phyloP scores from a whole-genome alignment of 140 eudicot species.

The Oenanthe javanica region DNA sequence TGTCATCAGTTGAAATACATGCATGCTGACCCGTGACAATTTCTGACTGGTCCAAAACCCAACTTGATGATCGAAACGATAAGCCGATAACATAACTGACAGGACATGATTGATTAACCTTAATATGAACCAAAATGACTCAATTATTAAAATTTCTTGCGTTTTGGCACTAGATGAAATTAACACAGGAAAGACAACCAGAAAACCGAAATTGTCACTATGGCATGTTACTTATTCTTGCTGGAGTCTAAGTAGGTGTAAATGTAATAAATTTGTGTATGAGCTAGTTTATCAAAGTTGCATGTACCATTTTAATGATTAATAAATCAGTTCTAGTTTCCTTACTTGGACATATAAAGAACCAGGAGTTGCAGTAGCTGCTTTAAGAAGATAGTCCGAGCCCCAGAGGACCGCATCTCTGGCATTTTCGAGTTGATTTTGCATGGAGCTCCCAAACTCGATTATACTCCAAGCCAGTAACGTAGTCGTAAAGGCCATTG shows the following conservation, averaged over 20 bases:
- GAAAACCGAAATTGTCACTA: not conserved
- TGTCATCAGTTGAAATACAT: too few species aligned
- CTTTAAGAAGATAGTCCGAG: constrained; percentile 80
- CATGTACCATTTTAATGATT: not conserved
- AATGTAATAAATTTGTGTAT: too few species aligned
- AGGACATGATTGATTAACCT: too few species aligned
- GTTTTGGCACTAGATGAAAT: too few species aligned
- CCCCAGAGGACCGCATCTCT: constrained; percentile 79
- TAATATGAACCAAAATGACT: too few species aligned
- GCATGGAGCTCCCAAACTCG: constrained; percentile 67
- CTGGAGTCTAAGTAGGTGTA: too few species aligned
- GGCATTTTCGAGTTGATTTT: constrained; percentile 49
- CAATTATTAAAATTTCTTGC: not conserved
- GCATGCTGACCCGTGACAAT: too few species aligned
- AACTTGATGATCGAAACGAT: too few species aligned
- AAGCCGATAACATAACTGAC: too few species aligned
- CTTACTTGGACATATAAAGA: constrained; percentile 76
- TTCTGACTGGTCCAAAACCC: too few species aligned
- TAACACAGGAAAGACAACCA: not conserved
- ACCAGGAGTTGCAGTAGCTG: constrained; percentile 74
- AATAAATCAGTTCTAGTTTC: not conserved
- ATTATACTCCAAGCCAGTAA: constrained; percentile 88
- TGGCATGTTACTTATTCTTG: too few species aligned
- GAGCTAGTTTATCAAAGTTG: not conserved
- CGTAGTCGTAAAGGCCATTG: constrained; percentile 93